Evolutionary conservation across 2,329 filamentous ascomycete genomes (phyloP).

Genomic region (Sclerotinia minor): DNA sequence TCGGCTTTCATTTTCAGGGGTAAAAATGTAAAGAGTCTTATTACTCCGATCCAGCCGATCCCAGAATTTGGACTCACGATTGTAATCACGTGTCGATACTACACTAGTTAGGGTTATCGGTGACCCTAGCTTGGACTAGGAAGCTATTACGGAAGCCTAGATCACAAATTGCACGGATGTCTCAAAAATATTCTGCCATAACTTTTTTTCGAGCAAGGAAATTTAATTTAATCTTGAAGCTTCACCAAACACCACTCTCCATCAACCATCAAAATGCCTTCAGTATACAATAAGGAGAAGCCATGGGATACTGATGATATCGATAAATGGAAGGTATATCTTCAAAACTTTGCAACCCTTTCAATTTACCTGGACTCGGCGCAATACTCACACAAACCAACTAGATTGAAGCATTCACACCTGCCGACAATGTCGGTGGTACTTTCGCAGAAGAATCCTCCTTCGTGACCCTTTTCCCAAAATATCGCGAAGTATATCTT

Average conservation of each 20-base stretch:
- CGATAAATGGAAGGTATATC: constrained; percentile 83
- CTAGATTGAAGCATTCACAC: constrained; percentile 77
- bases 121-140: background rate
- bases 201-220: constrained; percentile 27
- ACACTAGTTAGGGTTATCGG: fast-evolving
- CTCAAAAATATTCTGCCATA: constrained; percentile 23
- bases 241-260: constrained; percentile 28
- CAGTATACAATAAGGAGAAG: constrained; percentile 85
- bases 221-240: constrained; percentile 15
- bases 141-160: constrained; percentile 18
- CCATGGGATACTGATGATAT: constrained; percentile 97
- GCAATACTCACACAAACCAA: constrained; percentile 26
- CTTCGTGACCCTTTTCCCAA: constrained; percentile 85
- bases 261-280: constrained; percentile 63
- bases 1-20: constrained; percentile 23
- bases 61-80: background rate
- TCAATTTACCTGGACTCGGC: background rate
- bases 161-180: constrained; percentile 7
- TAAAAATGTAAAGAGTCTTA: background rate
- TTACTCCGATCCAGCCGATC: background rate
- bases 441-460: constrained; percentile 91
- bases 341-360: background rate
- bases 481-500: constrained; percentile 93
- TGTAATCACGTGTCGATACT: fast-evolving
- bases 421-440: constrained; percentile 80